Evolutionary conservation across 2,329 filamentous ascomycete species (phyloP).

Genomic region (Chaetothyriales sp.): DNA sequence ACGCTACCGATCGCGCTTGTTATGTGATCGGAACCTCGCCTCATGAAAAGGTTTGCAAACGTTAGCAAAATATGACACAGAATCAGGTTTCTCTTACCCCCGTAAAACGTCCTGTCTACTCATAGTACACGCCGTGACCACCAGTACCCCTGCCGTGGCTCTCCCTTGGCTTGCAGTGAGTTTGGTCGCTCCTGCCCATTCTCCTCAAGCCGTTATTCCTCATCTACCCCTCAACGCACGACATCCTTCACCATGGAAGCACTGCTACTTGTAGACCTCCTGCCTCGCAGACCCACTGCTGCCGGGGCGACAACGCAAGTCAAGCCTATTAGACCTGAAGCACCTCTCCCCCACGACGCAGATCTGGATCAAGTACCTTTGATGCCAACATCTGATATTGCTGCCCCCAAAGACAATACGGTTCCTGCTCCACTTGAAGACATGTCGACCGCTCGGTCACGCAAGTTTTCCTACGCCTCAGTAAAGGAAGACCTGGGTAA

Average conservation of each 20-base stretch:
- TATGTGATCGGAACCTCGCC: constrained; percentile 6
- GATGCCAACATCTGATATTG: not conserved
- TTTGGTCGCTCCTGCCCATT: not conserved
- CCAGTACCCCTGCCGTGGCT: not conserved
- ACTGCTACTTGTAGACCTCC: not conserved
- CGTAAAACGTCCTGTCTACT: constrained; percentile 11
- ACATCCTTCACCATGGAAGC: not conserved
- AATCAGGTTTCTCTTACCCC: constrained; percentile 15
- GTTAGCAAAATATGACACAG: constrained; percentile 14
- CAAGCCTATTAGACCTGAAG: not conserved
- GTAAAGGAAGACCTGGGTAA: constrained; percentile 16
- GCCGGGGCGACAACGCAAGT: not conserved
- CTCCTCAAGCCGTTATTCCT: not conserved
- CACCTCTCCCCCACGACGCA: not conserved
- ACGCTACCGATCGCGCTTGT: constrained; percentile 8
- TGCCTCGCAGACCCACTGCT: not conserved
- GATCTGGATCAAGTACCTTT: not conserved
- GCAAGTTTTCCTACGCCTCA: constrained; percentile 18
- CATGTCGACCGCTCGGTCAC: constrained; percentile 6
- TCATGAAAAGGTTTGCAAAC: constrained; percentile 3
- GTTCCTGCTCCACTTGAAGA: constrained; percentile 6
- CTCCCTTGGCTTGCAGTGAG: not conserved
- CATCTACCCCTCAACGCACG: not conserved
- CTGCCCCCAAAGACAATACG: not conserved
- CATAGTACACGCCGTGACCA: constrained; percentile 1